These are phyloP conservation scores for Linnemannia zychae DNA, from an alignment of 192 early-diverging fungal genomes.

Conservation along the genomic window DNA sequence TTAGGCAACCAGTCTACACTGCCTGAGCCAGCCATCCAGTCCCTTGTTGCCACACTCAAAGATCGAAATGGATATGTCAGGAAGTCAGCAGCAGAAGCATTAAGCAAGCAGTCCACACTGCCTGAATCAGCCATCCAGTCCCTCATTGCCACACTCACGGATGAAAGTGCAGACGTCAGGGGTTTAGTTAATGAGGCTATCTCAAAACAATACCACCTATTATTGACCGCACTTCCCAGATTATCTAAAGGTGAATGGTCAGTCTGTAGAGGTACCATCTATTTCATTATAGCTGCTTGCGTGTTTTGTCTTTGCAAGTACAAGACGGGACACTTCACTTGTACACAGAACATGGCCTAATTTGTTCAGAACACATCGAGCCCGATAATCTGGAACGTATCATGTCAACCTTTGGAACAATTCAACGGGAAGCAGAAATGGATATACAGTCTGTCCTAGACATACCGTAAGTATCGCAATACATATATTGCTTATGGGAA, in stretches of 20 bases:
- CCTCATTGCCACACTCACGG: conserved; percentile 14
- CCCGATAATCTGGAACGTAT: neutral
- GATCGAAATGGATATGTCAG: neutral
- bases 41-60: conserved; percentile 14
- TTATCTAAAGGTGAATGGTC: conserved; percentile 1
- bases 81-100: neutral
- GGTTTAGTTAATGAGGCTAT: neutral
- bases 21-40: neutral
- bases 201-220: neutral
- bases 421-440: conserved; percentile 14
- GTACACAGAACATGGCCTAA: conserved; percentile 16
- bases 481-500: too few species aligned
- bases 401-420: conserved; percentile 5
- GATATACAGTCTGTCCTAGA: neutral
- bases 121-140: neutral
- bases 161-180: neutral
- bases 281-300: conserved; percentile 16
- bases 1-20: conserved; percentile 14
- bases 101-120: neutral
- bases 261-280: neutral
- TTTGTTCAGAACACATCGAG: conserved; percentile 12
- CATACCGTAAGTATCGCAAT: too few species aligned
- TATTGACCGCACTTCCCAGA: neutral
- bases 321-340: neutral
- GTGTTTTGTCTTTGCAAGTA: conserved; percentile 14